phyloP scores from a whole-genome alignment of 371 early-diverging fungal species.

The Mortierella sp. region DNA sequence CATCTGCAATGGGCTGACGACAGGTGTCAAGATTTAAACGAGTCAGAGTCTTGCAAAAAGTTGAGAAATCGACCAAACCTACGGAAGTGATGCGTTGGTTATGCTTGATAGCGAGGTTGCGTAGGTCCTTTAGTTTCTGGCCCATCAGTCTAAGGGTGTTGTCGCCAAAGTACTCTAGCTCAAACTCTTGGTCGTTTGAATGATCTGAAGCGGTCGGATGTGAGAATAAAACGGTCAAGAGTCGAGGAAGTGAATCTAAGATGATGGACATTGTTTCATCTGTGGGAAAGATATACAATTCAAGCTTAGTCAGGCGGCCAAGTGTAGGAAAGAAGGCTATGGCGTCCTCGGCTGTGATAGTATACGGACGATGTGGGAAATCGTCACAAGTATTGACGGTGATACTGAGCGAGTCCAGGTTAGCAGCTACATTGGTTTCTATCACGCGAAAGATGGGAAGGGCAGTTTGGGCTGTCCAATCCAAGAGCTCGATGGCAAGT shows the following conservation, averaged over 20 bases:
- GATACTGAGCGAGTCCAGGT: background rate
- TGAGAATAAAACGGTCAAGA: background rate
- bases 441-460: constrained; percentile 1
- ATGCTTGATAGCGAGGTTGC: constrained; percentile 3
- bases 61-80: constrained; percentile 5
- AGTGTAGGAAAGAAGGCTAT: constrained; percentile 1
- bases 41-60: constrained; percentile 2
- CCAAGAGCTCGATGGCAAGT: background rate
- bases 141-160: background rate
- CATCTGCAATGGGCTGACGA: background rate
- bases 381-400: background rate
- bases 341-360: constrained; percentile 3
- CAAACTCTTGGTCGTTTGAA: background rate
- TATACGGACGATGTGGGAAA: background rate
- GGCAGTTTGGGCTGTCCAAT: background rate
- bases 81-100: constrained; percentile 9
- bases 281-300: constrained; percentile 4
- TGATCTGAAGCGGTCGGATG: background rate
- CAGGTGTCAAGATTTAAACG: constrained; percentile 2
- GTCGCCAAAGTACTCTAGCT: background rate
- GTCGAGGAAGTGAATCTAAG: background rate
- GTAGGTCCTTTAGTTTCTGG: background rate
- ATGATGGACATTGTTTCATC: constrained; percentile 4
- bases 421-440: background rate
- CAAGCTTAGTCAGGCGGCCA: background rate